phyloP scores from a whole-genome alignment of 1,284 basidiomycete species.

The Wallemia ichthyophaga region DNA sequence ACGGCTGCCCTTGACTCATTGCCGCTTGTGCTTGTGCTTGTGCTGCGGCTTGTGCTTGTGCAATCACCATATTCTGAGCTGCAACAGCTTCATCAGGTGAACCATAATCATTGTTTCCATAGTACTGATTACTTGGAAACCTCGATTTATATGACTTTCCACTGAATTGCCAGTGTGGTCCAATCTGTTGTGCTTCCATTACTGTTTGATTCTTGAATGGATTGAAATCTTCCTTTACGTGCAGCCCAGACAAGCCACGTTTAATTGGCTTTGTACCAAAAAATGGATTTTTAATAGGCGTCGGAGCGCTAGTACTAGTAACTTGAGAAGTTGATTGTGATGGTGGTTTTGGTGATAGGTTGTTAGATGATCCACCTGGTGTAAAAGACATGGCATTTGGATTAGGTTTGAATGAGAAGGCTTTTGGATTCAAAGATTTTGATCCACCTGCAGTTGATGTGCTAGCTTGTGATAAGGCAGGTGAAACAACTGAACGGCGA shows the following conservation, averaged over 20 bases:
- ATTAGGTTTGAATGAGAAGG: neutral
- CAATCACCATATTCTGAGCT: neutral
- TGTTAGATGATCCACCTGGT: neutral
- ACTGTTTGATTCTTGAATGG: slow-evolving; percentile 9
- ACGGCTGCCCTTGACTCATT: neutral
- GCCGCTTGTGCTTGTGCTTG: neutral
- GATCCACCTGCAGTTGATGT: neutral
- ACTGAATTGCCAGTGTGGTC: neutral
- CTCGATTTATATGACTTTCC: neutral
- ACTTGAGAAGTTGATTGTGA: neutral
- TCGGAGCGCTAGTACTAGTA: neutral
- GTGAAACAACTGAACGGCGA: neutral
- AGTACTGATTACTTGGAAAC: neutral
- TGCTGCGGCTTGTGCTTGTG: neutral
- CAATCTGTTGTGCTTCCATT: slow-evolving; percentile 2
- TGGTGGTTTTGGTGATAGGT: neutral
- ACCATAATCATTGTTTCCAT: neutral
- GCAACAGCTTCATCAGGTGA: neutral
- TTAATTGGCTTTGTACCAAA: slow-evolving; percentile 9
- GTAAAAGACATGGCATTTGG: neutral
- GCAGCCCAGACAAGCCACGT: slow-evolving; percentile 7
- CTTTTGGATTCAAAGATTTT: neutral
- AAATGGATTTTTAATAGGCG: slow-evolving; percentile 8
- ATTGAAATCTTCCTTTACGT: slow-evolving; percentile 13
- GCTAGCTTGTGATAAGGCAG: neutral